Evolutionary conservation across 2,329 filamentous ascomycete species (phyloP).

Genomic region (Apiospora aurea): DNA sequence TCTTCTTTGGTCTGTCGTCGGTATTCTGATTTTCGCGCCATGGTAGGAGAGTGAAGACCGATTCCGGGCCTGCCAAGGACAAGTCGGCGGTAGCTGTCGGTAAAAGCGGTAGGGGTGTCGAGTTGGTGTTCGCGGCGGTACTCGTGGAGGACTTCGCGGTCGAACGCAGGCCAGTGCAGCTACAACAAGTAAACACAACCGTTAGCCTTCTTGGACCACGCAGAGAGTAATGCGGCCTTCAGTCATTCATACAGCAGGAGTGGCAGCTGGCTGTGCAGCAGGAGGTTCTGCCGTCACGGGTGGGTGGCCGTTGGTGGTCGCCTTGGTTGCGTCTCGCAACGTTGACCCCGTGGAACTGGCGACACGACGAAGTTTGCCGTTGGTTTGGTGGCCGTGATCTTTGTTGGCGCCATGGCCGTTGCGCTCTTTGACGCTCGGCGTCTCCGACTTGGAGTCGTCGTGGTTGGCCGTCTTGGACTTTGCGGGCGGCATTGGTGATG

Average conservation of each 20-base stretch:
- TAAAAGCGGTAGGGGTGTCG: conserved; percentile 74
- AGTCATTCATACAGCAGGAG: conserved; percentile 38
- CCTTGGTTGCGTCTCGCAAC: conserved; percentile 49
- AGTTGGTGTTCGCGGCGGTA: conserved; percentile 80
- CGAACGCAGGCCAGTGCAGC: conserved; percentile 73
- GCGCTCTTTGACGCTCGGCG: conserved; percentile 42
- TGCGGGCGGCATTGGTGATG: conserved; percentile 31
- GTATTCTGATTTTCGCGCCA: conserved; percentile 70
- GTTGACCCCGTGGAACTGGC: conserved; percentile 60
- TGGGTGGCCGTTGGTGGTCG: conserved; percentile 43
- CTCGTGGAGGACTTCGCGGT: conserved; percentile 71
- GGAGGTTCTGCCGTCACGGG: conserved; percentile 29
- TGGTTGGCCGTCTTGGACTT: conserved; percentile 41
- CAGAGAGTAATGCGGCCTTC: background rate
- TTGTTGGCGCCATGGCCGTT: conserved; percentile 40
- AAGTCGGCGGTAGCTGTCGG: conserved; percentile 66
- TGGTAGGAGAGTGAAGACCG: conserved; percentile 77
- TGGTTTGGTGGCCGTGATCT: conserved; percentile 42
- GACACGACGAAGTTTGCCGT: conserved; percentile 63
- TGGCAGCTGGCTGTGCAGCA: conserved; percentile 34
- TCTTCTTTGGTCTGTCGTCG: conserved; percentile 75
- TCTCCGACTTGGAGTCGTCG: conserved; percentile 46
- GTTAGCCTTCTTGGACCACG: conserved; percentile 21
- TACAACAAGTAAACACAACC: conserved; percentile 37
- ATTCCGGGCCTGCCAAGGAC: conserved; percentile 70